Conservation (phyloP, 306 rosid species). For the Pyrus communis region DNA sequence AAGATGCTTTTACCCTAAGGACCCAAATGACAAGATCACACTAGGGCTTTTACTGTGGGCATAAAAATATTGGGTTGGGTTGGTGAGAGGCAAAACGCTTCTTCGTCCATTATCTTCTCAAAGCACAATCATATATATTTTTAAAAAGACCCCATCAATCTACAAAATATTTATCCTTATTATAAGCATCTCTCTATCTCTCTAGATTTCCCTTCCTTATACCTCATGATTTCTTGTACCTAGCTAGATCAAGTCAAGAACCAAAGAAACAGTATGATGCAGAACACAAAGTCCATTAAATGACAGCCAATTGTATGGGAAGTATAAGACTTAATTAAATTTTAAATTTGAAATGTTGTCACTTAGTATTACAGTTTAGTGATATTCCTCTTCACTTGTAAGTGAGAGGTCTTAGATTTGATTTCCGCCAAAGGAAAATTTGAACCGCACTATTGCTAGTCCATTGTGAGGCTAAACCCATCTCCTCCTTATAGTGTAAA, state of each 20-base stretch:
- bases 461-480: too few relatives aligned
- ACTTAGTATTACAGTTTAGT: too few relatives aligned
- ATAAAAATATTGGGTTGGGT: constrained; percentile 57
- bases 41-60: constrained; percentile 37
- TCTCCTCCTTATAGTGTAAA: too few relatives aligned
- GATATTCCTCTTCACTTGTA: too few relatives aligned
- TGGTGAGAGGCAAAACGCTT: constrained; percentile 58
- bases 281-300: too few relatives aligned
- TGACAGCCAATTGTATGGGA: too few relatives aligned
- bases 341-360: too few relatives aligned
- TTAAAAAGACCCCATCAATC: constrained; percentile 19
- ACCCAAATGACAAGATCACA: constrained; percentile 34
- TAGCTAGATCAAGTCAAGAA: background rate
- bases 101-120: constrained; percentile 34
- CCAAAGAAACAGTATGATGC: background rate
- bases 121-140: constrained; percentile 36
- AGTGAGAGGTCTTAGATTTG: too few relatives aligned
- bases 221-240: background rate
- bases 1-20: constrained; percentile 44
- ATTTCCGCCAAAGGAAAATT: too few relatives aligned
- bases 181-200: background rate
- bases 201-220: background rate
- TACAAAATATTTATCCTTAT: constrained; percentile 16
- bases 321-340: too few relatives aligned
- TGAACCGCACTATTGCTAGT: too few relatives aligned